Conservation (phyloP, 805 yeast species). For the Lachancea kluyveri region DNA sequence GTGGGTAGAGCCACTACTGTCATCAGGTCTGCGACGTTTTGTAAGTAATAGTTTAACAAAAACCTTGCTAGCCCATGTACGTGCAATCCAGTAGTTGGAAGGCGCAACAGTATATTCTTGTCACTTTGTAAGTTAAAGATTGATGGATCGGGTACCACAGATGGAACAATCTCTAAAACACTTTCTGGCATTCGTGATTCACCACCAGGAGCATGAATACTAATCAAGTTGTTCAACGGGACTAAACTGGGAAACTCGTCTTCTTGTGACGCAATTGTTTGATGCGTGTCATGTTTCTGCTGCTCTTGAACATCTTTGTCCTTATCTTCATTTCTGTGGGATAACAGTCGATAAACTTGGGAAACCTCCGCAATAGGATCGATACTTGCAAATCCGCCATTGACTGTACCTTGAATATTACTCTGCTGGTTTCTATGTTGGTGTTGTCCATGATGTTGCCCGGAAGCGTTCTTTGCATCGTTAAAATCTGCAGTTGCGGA, state of each 20-base stretch:
- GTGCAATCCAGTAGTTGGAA: slow-evolving; percentile 57
- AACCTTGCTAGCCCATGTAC: slow-evolving; percentile 68
- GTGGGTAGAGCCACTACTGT: slow-evolving; percentile 63
- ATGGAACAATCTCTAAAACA: slow-evolving; percentile 13
- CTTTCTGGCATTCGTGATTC: slow-evolving; percentile 9
- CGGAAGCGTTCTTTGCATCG: slow-evolving; percentile 3
- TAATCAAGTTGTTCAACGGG: slow-evolving; percentile 14
- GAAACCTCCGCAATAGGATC: too few relatives aligned
- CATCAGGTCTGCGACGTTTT: slow-evolving; percentile 75
- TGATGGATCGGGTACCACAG: slow-evolving; percentile 14
- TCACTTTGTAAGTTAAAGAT: slow-evolving; percentile 10
- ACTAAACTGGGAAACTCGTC: too few relatives aligned
- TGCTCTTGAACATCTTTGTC: too few relatives aligned
- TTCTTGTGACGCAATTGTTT: too few relatives aligned
- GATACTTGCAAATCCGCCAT: too few relatives aligned
- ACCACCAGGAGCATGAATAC: slow-evolving; percentile 10
- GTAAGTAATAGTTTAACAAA: slow-evolving; percentile 62
- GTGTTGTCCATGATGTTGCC: slow-evolving; percentile 4
- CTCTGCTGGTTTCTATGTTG: slow-evolving; percentile 3
- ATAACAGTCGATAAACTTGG: slow-evolving; percentile 32
- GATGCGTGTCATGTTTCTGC: too few relatives aligned
- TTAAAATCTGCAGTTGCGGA: neutral
- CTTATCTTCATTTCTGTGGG: slow-evolving; percentile 44
- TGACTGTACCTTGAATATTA: too few relatives aligned
- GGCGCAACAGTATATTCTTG: slow-evolving; percentile 23